Percentiles rank a stretch among this genome's conserved stretches.
Conservation (phyloP, 768 basidiomycete genomes). For the Lactarius evosmus region DNA sequence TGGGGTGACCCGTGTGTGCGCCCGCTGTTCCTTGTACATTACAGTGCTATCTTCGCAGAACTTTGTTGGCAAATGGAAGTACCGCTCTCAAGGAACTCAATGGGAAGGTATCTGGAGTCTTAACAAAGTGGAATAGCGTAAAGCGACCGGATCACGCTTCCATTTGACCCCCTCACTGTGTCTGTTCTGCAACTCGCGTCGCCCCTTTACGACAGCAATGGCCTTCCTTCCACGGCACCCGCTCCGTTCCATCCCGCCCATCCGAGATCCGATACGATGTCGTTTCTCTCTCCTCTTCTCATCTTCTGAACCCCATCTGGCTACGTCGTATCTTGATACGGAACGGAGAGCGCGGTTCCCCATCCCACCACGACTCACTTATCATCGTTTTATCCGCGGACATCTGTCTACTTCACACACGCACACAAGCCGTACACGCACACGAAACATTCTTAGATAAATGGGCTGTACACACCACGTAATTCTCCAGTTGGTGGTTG, state of each 20-base stretch:
- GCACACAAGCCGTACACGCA: not conserved
- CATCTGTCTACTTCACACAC: not conserved
- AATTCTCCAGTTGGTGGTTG: constrained; percentile 4
- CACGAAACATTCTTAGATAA: constrained; percentile 7
- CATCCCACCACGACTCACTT: constrained; percentile 5
- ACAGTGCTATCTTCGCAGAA: constrained; percentile 28
- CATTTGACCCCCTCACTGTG: constrained; percentile 1
- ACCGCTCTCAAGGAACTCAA: constrained; percentile 11
- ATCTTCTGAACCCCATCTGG: not conserved
- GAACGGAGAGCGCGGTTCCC: constrained; percentile 5
- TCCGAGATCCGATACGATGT: constrained; percentile 18
- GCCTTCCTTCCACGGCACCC: constrained; percentile 1
- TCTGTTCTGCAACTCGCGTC: not conserved
- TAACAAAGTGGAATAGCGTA: constrained; percentile 15
- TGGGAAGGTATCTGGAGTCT: constrained; percentile 27
- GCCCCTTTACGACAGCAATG: not conserved
- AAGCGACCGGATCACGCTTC: not conserved
- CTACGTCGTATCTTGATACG: constrained; percentile 5
- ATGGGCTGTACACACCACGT: constrained; percentile 11
- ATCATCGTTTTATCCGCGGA: constrained; percentile 7
- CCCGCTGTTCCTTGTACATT: not conserved
- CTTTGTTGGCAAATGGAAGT: constrained; percentile 25
- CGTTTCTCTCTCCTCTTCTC: not conserved
- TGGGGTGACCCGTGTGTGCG: constrained; percentile 1
- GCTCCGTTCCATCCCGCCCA: constrained; percentile 7